Evolutionary conservation across 352 stramenopile genomes (phyloP).

Genomic region (Pythium phragmitis): DNA sequence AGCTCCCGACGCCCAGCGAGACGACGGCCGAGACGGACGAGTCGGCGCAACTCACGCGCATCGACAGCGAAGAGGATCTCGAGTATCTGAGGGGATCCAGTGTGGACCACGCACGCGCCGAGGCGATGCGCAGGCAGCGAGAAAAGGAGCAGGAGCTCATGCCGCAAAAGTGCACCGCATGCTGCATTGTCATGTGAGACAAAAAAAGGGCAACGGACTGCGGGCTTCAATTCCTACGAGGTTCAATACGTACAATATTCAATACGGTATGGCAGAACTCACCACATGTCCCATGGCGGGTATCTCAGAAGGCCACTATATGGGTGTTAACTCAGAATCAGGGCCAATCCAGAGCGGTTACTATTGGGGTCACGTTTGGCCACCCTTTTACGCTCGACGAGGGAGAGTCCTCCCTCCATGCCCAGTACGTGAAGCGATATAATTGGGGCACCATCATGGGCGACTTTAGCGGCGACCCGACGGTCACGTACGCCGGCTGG

Average conservation of each 20-base stretch:
- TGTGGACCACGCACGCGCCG: slow-evolving; percentile 33
- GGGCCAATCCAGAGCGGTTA: neutral
- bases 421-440: neutral
- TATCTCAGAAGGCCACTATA: slow-evolving; percentile 21
- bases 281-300: slow-evolving; percentile 3
- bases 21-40: neutral
- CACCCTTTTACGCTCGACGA: neutral
- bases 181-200: slow-evolving; percentile 47
- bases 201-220: neutral
- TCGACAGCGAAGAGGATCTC: slow-evolving; percentile 40
- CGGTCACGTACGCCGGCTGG: slow-evolving; percentile 73
- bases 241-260: neutral
- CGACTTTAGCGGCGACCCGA: slow-evolving; percentile 13
- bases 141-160: slow-evolving; percentile 22
- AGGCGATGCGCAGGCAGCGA: slow-evolving; percentile 28
- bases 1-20: slow-evolving; percentile 20
- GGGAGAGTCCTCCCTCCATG: neutral
- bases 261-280: no score
- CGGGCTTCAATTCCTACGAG: neutral
- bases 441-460: neutral
- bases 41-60: slow-evolving; percentile 4
- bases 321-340: slow-evolving; percentile 1
- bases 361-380: slow-evolving; percentile 4
- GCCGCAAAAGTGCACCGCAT: slow-evolving; percentile 50
- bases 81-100: slow-evolving; percentile 53